Conservation (phyloP, 768 basidiomycete genomes). For the Naganishia randhawae region DNA sequence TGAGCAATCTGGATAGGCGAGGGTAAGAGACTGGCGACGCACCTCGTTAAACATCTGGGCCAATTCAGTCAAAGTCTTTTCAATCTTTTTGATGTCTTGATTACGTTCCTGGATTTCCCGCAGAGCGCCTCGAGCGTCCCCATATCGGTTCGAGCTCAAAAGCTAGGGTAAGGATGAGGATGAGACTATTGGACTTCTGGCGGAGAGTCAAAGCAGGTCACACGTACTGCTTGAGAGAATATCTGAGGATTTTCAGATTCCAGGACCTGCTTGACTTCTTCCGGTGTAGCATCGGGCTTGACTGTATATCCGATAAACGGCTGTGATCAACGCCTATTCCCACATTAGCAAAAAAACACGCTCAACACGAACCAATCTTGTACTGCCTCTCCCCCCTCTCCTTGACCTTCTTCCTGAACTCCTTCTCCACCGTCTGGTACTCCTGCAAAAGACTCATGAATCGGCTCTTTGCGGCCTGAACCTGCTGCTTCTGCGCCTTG, state of each 20-base stretch:
- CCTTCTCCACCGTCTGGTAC: slow-evolving; percentile 54
- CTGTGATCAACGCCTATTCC: neutral
- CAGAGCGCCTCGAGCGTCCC: slow-evolving; percentile 73
- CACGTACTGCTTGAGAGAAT: slow-evolving; percentile 60
- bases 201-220: neutral
- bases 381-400: slow-evolving; percentile 55
- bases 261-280: slow-evolving; percentile 71
- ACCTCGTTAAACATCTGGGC: slow-evolving; percentile 84
- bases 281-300: slow-evolving; percentile 78
- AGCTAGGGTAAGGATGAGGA: slow-evolving; percentile 54
- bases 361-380: slow-evolving; percentile 50
- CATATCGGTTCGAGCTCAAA: slow-evolving; percentile 72
- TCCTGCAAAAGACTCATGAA: slow-evolving; percentile 54
- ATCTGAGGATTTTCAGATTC: slow-evolving; percentile 67
- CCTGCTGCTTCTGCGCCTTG: slow-evolving; percentile 49
- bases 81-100: slow-evolving; percentile 76
- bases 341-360: neutral
- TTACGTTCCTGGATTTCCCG: slow-evolving; percentile 86
- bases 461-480: slow-evolving; percentile 51
- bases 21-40: neutral
- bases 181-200: neutral
- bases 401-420: slow-evolving; percentile 54
- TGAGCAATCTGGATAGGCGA: neutral
- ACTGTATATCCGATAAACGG: slow-evolving; percentile 35
- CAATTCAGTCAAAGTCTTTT: slow-evolving; percentile 80